A percentile compares a stretch with the other conserved stretches of the same genome.
Evolutionary conservation across 202 grass and related monocot species (phyloP).

Genomic region (Saccharum hybrid): DNA sequence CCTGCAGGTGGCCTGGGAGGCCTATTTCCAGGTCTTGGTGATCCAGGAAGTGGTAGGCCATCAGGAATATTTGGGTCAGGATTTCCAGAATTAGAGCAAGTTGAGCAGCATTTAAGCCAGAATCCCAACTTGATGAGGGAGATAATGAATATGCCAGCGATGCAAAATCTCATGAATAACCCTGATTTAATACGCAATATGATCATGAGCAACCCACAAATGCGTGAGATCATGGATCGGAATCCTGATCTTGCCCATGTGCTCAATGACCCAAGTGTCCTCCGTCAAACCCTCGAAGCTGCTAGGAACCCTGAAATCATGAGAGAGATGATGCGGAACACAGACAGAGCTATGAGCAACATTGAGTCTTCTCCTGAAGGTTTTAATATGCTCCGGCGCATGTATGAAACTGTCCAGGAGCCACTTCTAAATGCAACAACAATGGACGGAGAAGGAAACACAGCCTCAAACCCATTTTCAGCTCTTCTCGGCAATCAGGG

Average conservation of each 20-base stretch:
- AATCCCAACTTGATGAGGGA: conserved; percentile 94
- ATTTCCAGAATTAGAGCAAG: conserved; percentile 72
- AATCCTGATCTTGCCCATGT: conserved; percentile 97
- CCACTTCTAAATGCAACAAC: conserved; percentile 93
- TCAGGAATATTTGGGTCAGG: conserved; percentile 54
- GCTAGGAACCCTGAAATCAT: conserved; percentile 94
- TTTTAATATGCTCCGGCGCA: conserved; percentile 96
- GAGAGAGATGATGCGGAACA: conserved; percentile 99
- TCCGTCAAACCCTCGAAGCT: conserved; percentile 96
- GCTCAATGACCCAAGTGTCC: conserved; percentile 84
- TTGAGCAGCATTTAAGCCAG: conserved; percentile 94
- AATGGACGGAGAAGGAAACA: conserved; percentile 65
- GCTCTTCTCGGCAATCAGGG: conserved; percentile 80
- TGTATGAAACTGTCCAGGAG: conserved; percentile 99
- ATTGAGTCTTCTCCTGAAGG: conserved; percentile 97
- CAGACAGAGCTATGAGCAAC: conserved; percentile 98
- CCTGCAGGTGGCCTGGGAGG: conserved; percentile 57
- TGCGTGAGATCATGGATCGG: conserved; percentile 90
- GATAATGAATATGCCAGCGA: conserved; percentile 89
- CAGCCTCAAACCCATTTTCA: conserved; percentile 81
- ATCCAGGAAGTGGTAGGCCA: conserved; percentile 51
- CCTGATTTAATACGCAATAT: conserved; percentile 92
- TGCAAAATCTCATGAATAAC: conserved; percentile 92
- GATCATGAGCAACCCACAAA: conserved; percentile 94
- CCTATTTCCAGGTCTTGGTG: conserved; percentile 66